Base-by-base conservation (phyloP, 2,329 filamentous ascomycete genomes). In the Ascochyta pisi region DNA sequence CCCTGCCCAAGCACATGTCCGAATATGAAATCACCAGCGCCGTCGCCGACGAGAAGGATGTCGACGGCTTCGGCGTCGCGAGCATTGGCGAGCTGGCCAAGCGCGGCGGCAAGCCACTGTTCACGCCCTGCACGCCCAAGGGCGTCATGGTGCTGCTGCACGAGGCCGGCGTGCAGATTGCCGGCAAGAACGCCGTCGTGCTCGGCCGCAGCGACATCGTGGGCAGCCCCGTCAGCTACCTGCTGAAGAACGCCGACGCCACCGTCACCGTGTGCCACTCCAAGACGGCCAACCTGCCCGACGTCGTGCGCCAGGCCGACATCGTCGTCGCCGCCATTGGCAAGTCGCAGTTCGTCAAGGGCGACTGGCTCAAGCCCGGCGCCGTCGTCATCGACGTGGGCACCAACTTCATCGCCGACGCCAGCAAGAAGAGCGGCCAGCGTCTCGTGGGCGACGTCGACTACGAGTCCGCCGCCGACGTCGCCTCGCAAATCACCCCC, bases 31-130 rank as follows among this genome's bases (percentile, higher is more conserved):
- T 99, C 71, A 99, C 95, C 29, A 96, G 92, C 44, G 89, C 92
- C 19, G 95, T 99, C 16, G 84, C 90, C 39, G 90, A 94, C 69
- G 90, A 95, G 78, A 99, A 99, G 80, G 95, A 99, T 81, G 95
- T 99, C 47, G 95, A 99, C 78, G 95, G 95, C 48, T 99, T 99
- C 73, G 94, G 95, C 53, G 89, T 92, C 53, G 85, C 84, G 71
- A 99, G 97, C 80, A 97, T 99, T 73, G 95, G 95, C 63, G 94
- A 98, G 81, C 85, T 99, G 67, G 93, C 95, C 68, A 99, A 99
- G 84, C 88, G 92, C 68, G 94, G 95, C 46, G 95, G 95, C 40
- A 86, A 85, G 64, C 95, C 95, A 42, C 83, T 91, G 60, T 99
- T 99, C 79, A 86, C 90, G 39, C 95, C 95, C 42, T 99, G 95